Evolutionary conservation across 176 grass and related monocot species (phyloP), one percentile per base, ranked within the genome.

Genomic region (Eremochloa ophiuroides): DNA sequence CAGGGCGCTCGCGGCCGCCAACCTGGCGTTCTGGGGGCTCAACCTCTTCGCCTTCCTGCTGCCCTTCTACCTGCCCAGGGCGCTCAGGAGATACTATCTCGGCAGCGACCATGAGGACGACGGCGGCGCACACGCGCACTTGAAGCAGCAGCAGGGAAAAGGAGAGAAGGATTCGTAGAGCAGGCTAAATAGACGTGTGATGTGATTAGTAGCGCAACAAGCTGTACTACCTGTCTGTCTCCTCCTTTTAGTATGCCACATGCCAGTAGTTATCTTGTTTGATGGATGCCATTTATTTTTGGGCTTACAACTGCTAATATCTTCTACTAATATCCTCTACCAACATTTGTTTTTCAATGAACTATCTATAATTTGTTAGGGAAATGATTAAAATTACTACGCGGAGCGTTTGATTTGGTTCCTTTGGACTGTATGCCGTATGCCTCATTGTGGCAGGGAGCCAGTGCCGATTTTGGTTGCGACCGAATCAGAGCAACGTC

Each of bases 1-100:
- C 1, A 76, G 79, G 76, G 85, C 76, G 26, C 75, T 94, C 31
- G 92, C 92, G 3, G 34, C 85, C 28, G 92, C 77, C 17, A 97
- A 97, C 85, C 30, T 88, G 56, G 85, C 38, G 1, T 91, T 92
- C 22, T 97, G 92, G 94, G 83, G 60, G 13, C 22, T 90, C 47
- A 90, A 93, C 78, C 82, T 97, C 22, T 89, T 97, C 66, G 92
- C 66, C 8, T 97, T 94, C 85, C 75, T 97, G 46, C 59, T 97
- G 65, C 92, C 95, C 0, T 76, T 97, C 26, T 94, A 97, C 70
- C 77, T 97, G 12, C 92, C 95, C 48, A 89, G 74, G 83, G 88
- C 74, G 61, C 61, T 97, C 25, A 76, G 85, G 47, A 73, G 84
- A 34, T 92, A 97, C 43, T 92, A 92, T 69, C 70, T 82, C 30